phyloP scores from a whole-genome alignment of 176 grass and related monocot species.

The Dendrocalamus sinicus region DNA sequence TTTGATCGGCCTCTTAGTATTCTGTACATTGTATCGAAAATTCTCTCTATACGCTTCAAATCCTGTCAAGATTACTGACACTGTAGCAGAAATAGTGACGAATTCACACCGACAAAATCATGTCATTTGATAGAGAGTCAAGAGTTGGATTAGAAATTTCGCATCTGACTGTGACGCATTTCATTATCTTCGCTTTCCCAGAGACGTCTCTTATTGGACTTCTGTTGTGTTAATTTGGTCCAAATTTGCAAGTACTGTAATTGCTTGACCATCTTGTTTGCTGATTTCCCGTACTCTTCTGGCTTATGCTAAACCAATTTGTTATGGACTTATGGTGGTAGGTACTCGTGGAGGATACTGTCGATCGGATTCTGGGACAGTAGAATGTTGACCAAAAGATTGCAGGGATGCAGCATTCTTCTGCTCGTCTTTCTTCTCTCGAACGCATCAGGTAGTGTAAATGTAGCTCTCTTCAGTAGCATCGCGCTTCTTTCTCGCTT shows the following conservation, averaged over 20 bases:
- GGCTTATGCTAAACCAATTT: neutral
- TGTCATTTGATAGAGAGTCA: neutral
- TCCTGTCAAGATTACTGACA: neutral
- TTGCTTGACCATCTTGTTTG: neutral
- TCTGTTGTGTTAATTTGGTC: neutral
- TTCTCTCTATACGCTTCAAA: neutral
- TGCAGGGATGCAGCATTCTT: constrained; percentile 46
- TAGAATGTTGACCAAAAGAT: constrained; percentile 63
- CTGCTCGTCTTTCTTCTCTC: constrained; percentile 47
- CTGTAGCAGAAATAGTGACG: neutral
- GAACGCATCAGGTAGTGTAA: constrained; percentile 48
- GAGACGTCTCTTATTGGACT: constrained; percentile 25
- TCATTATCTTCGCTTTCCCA: constrained; percentile 18
- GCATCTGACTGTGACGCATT: constrained; percentile 19
- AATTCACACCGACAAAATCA: constrained; percentile 8
- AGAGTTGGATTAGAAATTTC: constrained; percentile 13
- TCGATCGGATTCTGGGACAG: neutral
- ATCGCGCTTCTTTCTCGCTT: constrained; percentile 15
- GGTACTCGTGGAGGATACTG: neutral
- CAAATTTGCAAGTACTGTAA: neutral
- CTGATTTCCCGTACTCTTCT: neutral
- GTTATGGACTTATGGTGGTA: neutral
- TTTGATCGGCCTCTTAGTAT: neutral
- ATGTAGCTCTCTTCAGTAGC: constrained; percentile 15
- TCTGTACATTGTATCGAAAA: neutral